Conservation (phyloP, 2,329 filamentous ascomycete species). For the Microcera coccophila region DNA sequence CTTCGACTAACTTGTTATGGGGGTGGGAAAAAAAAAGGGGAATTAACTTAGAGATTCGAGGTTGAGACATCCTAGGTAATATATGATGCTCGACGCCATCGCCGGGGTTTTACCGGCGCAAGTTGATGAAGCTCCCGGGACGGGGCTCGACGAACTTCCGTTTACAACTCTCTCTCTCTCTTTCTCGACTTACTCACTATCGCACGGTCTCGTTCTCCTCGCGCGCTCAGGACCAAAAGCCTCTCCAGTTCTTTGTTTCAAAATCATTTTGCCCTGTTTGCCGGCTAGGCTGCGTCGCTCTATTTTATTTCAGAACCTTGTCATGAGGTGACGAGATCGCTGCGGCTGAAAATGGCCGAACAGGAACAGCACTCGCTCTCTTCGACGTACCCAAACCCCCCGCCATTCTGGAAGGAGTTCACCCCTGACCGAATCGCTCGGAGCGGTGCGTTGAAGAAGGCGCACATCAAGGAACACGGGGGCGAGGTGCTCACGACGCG, state of each 20-base stretch:
- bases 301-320: too few species aligned
- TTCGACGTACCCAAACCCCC: constrained; percentile 78
- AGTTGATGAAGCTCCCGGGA: constrained; percentile 8
- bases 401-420: constrained; percentile 86
- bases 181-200: background rate
- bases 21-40: too few species aligned
- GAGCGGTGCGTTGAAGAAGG: constrained; percentile 41
- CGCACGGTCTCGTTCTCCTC: background rate
- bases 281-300: too few species aligned
- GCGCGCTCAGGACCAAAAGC: too few species aligned
- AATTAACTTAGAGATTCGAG: too few species aligned
- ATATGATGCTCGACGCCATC: constrained; percentile 4
- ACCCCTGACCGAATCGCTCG: constrained; percentile 68
- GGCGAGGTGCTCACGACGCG: constrained; percentile 28
- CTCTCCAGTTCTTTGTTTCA: too few species aligned
- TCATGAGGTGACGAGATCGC: constrained; percentile 13
- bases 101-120: constrained; percentile 32
- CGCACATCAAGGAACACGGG: constrained; percentile 34
- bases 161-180: background rate
- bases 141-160: too few species aligned
- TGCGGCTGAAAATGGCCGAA: constrained; percentile 52
- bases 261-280: too few species aligned
- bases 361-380: constrained; percentile 48
- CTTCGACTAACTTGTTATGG: background rate
- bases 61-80: too few species aligned